Base-by-base conservation (phyloP, 306 rosid genomes). In the Delonix regia region DNA sequence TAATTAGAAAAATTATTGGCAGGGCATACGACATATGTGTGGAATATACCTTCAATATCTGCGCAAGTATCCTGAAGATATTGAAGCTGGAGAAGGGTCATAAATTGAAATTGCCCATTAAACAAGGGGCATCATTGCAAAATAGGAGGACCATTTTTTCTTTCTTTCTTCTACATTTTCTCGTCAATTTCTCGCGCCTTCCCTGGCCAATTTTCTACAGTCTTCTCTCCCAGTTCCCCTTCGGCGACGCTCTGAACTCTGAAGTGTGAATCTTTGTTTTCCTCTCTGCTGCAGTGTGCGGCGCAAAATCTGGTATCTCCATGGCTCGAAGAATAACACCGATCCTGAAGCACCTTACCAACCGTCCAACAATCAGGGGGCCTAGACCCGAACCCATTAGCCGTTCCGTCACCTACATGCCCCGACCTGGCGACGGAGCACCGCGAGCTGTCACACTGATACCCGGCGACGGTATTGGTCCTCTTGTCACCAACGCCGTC, bases 321-420 rank as follows among this genome's bases (percentile, higher is more conserved):
- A 85, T 85, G 88, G 88, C 84, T 15, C 83, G 85, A 39, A 83
- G 85, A 79, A 48, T 74, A 57, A 68, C 83, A 33, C 81, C 85
- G 24, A 81, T 85, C 71, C 13, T 85, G 9, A 44, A 68, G 65
- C 55, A 57, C n/a, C 88, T 85, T 27, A 44, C 83, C 16, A 55
- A 24, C 18, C 80, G 78, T 2, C 45, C 82, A 33, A 21, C 68
- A 22, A 68, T 80, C 13, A 18, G 24, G 0, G 69, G 53, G 3
- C 76, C 56, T 67, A 77, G 60, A 63, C 76, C 83, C 49, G 78
- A 62, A 65, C 67, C 85, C 34, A 15, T 55, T 39, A 42, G 85
- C 68, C 74, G 89, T 74, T 83, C 83, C 28, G 86, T 86, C 48
- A 86, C 90, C n/a, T 86, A 89, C 78, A 86, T 86, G 90, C 90